phyloP scores from a whole-genome alignment of 2,329 filamentous ascomycete species.

The Colletotrichum tofieldiae region DNA sequence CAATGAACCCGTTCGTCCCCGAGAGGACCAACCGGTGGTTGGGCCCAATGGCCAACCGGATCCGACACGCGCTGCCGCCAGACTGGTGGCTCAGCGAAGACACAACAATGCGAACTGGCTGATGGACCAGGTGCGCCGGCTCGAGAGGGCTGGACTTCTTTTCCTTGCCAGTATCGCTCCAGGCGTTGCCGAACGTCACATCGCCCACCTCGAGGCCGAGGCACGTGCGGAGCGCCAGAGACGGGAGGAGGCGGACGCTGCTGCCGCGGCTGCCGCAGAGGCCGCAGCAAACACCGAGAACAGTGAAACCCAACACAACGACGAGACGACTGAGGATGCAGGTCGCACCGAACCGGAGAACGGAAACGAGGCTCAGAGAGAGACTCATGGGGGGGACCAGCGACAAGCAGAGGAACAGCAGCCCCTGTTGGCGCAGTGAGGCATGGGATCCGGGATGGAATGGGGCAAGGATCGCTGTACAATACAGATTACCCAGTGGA shows the following conservation, averaged over 20 bases:
- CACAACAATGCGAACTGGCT: slow-evolving; percentile 65
- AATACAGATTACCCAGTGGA: slow-evolving; percentile 37
- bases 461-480: slow-evolving; percentile 14
- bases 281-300: slow-evolving; percentile 43
- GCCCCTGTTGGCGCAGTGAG: slow-evolving; percentile 28
- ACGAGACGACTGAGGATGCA: slow-evolving; percentile 18
- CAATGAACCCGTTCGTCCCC: slow-evolving; percentile 42
- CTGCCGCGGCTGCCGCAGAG: slow-evolving; percentile 55
- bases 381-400: slow-evolving; percentile 26
- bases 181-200: slow-evolving; percentile 76
- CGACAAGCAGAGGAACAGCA: slow-evolving; percentile 32
- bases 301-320: slow-evolving; percentile 22
- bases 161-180: slow-evolving; percentile 78
- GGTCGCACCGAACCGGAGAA: slow-evolving; percentile 17
- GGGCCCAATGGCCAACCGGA: slow-evolving; percentile 53
- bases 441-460: background rate
- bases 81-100: slow-evolving; percentile 66
- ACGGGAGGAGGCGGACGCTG: slow-evolving; percentile 60
- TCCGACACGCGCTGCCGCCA: slow-evolving; percentile 68
- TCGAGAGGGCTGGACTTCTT: slow-evolving; percentile 73
- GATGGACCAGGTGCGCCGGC: slow-evolving; percentile 64
- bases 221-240: slow-evolving; percentile 62
- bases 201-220: slow-evolving; percentile 70
- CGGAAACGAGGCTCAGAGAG: background rate
- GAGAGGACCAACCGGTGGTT: slow-evolving; percentile 30